Base-by-base conservation (phyloP, 805 yeast species). In the Saccharomyces eubayanus region DNA sequence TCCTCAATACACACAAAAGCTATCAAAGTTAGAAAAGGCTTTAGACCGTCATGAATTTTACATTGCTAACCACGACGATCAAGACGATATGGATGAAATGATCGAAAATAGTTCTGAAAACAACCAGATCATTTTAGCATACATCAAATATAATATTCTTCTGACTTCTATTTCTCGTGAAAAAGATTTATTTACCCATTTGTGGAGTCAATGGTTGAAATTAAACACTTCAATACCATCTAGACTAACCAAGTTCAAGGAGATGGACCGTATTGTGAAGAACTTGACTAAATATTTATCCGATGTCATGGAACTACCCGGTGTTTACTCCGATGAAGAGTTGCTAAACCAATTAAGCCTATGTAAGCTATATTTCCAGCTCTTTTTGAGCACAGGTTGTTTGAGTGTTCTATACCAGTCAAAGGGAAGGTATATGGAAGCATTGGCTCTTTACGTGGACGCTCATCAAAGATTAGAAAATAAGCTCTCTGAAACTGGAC, bases 321-420 rank as follows among this genome's bases (percentile, higher is more conserved):
- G 98, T 75, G 96, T 92, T 20, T 83, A 86, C 64, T 87, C 88
- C 51, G 96, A 89, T 65, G 94, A 87, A 51, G 83, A 78, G 24
- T 75, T 92, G 52, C 67, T 73, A 57, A 70, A 57, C n/a, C 62
- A 62, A 47, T 49, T 69, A 47, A 66, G 63, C 24, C 51, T 66
- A n/a, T 47, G 57, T 14, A 61, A 57, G 36, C 28, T 51, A 11
- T 65, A 62, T 54, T 67, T 57, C 53, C 57, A 60, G 46, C 40
- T 61, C 5, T 50, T 58, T 28, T 51, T 64, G 43, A 55, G 56
- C 31, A 59, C 69, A 4, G 63, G 60, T 21, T 66, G 70, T 52
- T 53, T 69, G 14, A 68, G 66, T 3, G 47, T 61, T 10, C 52
- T 68, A 31, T 68, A 66, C 50, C 68, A 65, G 53, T 45, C 60